Evolutionary conservation across 2,329 filamentous ascomycete genomes (phyloP), one percentile per base, ranked within the genome.

Genomic region (Dothideomycetes sp.): DNA sequence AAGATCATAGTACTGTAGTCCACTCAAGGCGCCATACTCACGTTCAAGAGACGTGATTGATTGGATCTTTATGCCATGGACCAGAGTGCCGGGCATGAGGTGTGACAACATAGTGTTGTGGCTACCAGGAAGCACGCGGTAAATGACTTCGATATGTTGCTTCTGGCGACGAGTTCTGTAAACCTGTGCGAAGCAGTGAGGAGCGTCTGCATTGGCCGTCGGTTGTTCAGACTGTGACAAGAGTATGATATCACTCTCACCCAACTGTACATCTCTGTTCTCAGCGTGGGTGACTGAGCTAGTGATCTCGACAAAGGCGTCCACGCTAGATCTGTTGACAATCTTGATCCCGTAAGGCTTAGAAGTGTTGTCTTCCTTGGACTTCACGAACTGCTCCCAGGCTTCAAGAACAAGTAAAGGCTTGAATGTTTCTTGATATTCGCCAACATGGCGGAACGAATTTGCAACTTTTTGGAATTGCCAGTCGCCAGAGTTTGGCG

Each of bases 41-140:
- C 91, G 81, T 65, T 98, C 89, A 37, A 96, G 80, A 0, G 91
- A 91, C 2, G 83, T 94, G 68, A 98, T 83, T 45, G 89, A 94
- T 40, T 87, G 86, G 49, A 98, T 79, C 56, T 93, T 94, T 43
- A 84, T 71, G 2, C 80, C 87, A 52, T 78, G 74, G 0, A 94
- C 70, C 27, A 76, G 77, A 12, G 73, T 69, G 27, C 83, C 80
- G 0, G 85, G 82, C 27, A 75, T 73, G 33, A 96, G 70, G 27
- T 49, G 46, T 6, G 47, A 38, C 4, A 53, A 47, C 16, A 61
- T 46, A 8, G 20, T 46, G 22, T 40, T 38, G 9, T 50, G 40
- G 4, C 48, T 50, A 16, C 49, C 47, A 48, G 80, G 78, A 51
- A 84, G 82, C 33, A 94, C 74, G 43, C 86, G 83, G 61, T 87